phyloP scores from a whole-genome alignment of 2,329 filamentous ascomycete genomes.

The Oidium heveae region DNA sequence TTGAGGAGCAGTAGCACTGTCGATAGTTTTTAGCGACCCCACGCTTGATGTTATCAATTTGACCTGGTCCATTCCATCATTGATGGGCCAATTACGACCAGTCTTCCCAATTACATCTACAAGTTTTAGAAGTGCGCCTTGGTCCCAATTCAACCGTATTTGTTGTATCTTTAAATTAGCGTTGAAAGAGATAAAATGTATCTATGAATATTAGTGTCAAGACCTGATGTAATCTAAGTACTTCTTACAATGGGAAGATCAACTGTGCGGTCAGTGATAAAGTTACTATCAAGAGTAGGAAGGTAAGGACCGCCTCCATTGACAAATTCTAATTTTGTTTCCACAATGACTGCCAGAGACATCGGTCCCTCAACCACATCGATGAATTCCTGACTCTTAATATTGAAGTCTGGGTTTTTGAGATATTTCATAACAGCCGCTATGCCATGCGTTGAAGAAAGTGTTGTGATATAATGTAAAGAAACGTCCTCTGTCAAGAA shows the following conservation, averaged over 20 bases:
- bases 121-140: conserved; percentile 76
- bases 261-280: conserved; percentile 59
- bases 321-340: conserved; percentile 62
- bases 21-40: conserved; percentile 24
- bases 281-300: conserved; percentile 80
- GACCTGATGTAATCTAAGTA: not conserved
- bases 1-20: conserved; percentile 12
- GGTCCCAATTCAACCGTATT: conserved; percentile 85
- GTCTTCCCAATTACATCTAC: conserved; percentile 79
- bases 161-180: conserved; percentile 52
- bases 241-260: conserved; percentile 53
- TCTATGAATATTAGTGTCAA: conserved; percentile 21
- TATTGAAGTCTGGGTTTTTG: conserved; percentile 46
- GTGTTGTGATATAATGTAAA: conserved; percentile 75
- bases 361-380: conserved; percentile 45
- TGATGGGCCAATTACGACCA: conserved; percentile 85
- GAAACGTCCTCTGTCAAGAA: conserved; percentile 39
- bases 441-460: conserved; percentile 44
- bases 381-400: conserved; percentile 57
- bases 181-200: conserved; percentile 75
- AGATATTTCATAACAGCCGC: conserved; percentile 68
- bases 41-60: conserved; percentile 35
- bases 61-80: conserved; percentile 62
- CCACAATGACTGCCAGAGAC: conserved; percentile 50
- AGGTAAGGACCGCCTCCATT: conserved; percentile 66